Conservation (phyloP, 129 eudicot species). For the Deinandra increscens region DNA sequence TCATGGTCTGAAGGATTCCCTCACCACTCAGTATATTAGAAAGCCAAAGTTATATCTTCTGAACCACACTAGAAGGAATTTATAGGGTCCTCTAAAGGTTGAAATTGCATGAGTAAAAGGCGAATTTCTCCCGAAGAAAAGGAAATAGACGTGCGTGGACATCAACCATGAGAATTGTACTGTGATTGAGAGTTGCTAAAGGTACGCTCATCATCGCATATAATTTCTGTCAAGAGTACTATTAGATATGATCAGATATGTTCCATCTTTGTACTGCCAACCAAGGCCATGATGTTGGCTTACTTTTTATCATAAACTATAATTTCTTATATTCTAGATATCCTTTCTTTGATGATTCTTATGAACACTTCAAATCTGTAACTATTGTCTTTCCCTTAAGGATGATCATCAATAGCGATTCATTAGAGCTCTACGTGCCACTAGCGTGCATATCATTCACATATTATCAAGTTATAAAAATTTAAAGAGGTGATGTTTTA, state of each 20-base stretch:
- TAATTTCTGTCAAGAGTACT: background rate
- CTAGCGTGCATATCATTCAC: no score
- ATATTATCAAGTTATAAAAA: no score
- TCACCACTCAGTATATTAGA: slow-evolving; percentile 34
- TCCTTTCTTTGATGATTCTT: background rate
- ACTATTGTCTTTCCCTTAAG: background rate
- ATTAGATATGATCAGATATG: slow-evolving; percentile 25
- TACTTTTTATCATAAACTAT: slow-evolving; percentile 5
- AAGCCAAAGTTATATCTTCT: slow-evolving; percentile 33
- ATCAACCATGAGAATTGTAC: slow-evolving; percentile 29
- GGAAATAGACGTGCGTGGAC: slow-evolving; percentile 39
- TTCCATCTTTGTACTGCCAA: slow-evolving; percentile 22
- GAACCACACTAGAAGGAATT: slow-evolving; percentile 37
- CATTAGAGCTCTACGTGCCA: background rate
- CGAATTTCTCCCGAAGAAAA: slow-evolving; percentile 51
- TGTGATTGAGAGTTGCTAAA: slow-evolving; percentile 16
- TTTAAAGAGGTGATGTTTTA: no score
- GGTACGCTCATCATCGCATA: background rate
- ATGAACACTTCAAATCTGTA: background rate
- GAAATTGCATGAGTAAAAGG: slow-evolving; percentile 26
- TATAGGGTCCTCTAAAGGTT: slow-evolving; percentile 13
- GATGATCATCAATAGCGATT: background rate
- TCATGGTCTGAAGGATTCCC: slow-evolving; percentile 28
- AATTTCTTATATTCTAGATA: slow-evolving; percentile 15
- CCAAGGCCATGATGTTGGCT: slow-evolving; percentile 19